Evolutionary conservation across 495 filamentous ascomycete species (phyloP).

Genomic region (Penicillium waksmanii): DNA sequence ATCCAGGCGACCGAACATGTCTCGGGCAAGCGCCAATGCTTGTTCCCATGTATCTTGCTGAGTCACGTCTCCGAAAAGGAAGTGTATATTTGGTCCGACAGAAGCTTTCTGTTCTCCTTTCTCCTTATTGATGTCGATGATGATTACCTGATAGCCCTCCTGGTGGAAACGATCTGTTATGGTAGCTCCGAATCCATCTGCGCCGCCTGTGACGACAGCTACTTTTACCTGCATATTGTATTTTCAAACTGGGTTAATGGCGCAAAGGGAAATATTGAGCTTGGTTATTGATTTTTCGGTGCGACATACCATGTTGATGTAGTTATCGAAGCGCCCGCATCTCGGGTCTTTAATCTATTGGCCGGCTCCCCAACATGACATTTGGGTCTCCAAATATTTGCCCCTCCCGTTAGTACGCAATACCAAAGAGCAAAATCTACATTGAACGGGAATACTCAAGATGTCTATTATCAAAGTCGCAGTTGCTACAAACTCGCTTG

Average conservation of each 20-base stretch:
- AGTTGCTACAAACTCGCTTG: conserved; percentile 21
- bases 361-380: background rate
- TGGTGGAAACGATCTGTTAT: conserved; percentile 14
- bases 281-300: background rate
- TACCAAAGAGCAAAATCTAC: background rate
- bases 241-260: background rate
- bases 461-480: conserved; percentile 19
- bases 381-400: background rate
- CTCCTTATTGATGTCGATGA: conserved; percentile 7
- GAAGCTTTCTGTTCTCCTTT: conserved; percentile 10
- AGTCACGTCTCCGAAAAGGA: conserved; percentile 13
- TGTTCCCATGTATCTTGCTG: conserved; percentile 12
- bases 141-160: conserved; percentile 13
- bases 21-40: conserved; percentile 9
- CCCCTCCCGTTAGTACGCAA: background rate
- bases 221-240: background rate
- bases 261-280: background rate
- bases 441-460: background rate
- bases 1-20: conserved; percentile 12
- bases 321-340: background rate
- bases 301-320: background rate
- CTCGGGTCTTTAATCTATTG: background rate
- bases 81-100: conserved; percentile 7
- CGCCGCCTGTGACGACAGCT: conserved; percentile 7
- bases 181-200: conserved; percentile 19